Base-by-base conservation (phyloP, 371 early-diverging fungal species). In the Vairimorpha necatrix region DNA sequence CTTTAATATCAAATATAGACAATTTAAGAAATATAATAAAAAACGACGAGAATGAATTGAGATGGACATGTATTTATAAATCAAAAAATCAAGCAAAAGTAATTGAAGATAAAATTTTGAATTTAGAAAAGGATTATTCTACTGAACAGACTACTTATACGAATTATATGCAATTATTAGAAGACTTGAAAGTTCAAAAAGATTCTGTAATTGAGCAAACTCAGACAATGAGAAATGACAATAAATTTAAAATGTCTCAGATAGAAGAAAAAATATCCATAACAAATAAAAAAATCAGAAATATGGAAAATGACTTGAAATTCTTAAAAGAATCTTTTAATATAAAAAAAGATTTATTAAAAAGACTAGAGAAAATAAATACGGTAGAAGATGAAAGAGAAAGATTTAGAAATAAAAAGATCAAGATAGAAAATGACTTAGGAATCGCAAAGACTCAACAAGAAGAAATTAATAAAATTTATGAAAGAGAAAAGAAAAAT, bases 21-120 rank as follows among this genome's bases (percentile, higher is more conserved):
- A 66, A 46, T 36, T 69, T 72, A 50, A 73, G 72, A 63, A 61
- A 74, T 14, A 20, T 22, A 47, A 67, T 84, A 16, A 33, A 30
- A 54, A 38, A 61, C 0, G 56, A 82, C 4, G 67, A 75, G 38
- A 60, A 61, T 16, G 85, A 85, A 68, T 53, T 76, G 14, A 61
- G 65, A 28, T 83, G 81, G 82, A 34, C 75, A 9, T 39, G 69
- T 16, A 36, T 79, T 4, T 32, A 60, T 26, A 67, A 61, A 36
- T 61, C 48, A 30, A 77, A 69, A 54, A 39, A 22, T 22, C n/a
- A 67, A n/a, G 46, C 46, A 33, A 58, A 74, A 20, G 30, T 74
- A 33, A 14, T 28, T 3, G 32, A 46, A 38, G 36, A 54, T 9
- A 6, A 66, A 32, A 65, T 69, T 18, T 68, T 67, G 22, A 63